Evolutionary conservation across 2,329 filamentous ascomycete genomes (phyloP), one percentile per base, ranked within the genome.

Genomic region (Fusarium oligoseptatum): DNA sequence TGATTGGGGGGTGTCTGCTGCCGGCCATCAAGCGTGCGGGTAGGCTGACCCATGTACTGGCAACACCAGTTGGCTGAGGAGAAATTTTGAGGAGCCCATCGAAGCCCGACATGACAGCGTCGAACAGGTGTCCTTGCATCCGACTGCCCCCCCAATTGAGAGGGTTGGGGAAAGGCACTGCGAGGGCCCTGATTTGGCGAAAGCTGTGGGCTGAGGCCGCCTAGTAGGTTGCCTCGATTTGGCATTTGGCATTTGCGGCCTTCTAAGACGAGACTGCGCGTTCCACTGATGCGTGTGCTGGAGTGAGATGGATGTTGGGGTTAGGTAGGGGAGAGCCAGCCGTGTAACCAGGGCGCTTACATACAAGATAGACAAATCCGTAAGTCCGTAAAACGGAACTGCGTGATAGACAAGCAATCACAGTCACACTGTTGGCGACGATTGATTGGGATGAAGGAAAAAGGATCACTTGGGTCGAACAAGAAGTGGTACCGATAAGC

Each of bases 131-230:
- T 75, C 72, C 66, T 65, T 71, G 64, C 60, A 73, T 65, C 66
- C 66, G 58, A 15, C 75, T 75, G 58, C 34, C 75, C 75, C 29
- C 29, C 75, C 75, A 76, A 77, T 77, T 63, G 67, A 75, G 29
- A 66, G 45, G 56, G 60, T 62, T 63, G 48, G 41, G 43, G 58
- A 67, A 66, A 45, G 65, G 32, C 9, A 32, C 65, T 77, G 75
- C 71, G 60, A 69, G 70, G 58, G 34, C 61, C 75, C 75, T 66
- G 65, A 75, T 77, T 65, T 48, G 73, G 73, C 32, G 60, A 68
- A 24, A 71, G 71, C 66, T 67, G 66, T 68, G 56, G 45, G 41
- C 61, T 55, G 61, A 50, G 56, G 36, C 60, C 62, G 71, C 73
- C 71, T 75, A 56, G 64, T 66, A 62, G 68, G 73, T 67, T 70